Evolutionary conservation across 2,329 filamentous ascomycete species (phyloP), one percentile per base, ranked within the genome.

Genomic region (Colletotrichum caudatum): DNA sequence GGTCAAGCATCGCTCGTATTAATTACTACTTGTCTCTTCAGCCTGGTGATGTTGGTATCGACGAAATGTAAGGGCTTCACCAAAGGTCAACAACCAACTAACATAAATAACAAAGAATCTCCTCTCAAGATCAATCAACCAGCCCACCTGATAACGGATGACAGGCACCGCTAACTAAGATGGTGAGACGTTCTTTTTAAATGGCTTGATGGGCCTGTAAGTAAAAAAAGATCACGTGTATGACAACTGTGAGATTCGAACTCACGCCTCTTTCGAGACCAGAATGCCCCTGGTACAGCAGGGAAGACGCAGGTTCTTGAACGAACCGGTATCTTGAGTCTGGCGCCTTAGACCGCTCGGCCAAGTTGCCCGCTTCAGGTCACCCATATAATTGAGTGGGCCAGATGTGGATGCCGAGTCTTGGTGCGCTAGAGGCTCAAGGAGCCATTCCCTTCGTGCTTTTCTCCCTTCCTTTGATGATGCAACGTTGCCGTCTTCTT

Each of bases 181-280:
- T 46, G 18, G 5, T 54, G 18, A 9, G 18, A 12, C 53, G 7
- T 35, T 7, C 33, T 12, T 7, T 8, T 1, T 11, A 39, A 23
- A 6, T 8, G 33, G 11, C 5, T 3, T 39, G 54, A 39, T 5
- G 20, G 20, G 9, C 20, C 18, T 12, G 48, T 12, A 23, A 16
- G 9, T 6, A 23, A 29, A 33, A 18, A 9, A 9, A 0, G 9
- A 18, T 9, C 23, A 60, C 57, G 58, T 26, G 4, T 2, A 16
- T 71, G 69, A 71, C 69, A 71, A 71, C 69, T 71, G 69, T 71
- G 69, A 71, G 69, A 71, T 71, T 71, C 69, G 69, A 71, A 71
- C 65, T 71, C 69, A 71, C 69, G 69, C 65, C 54, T 71, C 69
- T 71, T 71, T 63, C 69, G 65, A 71, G 59, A 71, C 69, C 69